Evolutionary conservation across 2,329 filamentous ascomycete species (phyloP).

Genomic region (Ophiosphaerella korrae): DNA sequence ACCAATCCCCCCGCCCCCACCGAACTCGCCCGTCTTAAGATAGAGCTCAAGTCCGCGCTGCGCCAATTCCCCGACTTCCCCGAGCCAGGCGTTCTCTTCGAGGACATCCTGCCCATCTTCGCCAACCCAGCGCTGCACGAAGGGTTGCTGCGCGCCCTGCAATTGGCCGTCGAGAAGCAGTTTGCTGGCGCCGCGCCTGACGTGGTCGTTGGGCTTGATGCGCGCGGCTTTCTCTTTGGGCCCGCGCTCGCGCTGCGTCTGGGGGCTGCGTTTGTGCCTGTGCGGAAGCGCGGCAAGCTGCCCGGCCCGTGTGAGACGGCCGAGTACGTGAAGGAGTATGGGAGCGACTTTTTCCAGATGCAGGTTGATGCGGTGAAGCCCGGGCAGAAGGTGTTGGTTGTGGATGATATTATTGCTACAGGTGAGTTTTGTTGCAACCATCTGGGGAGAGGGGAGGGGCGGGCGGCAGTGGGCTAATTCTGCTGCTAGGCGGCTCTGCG

Average conservation of each 20-base stretch:
- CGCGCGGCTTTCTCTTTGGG: conserved; percentile 93
- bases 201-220: conserved; percentile 91
- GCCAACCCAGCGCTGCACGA: conserved; percentile 74
- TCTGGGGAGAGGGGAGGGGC: too few species aligned
- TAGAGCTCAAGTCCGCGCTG: conserved; percentile 72
- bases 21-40: conserved; percentile 64
- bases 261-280: conserved; percentile 85
- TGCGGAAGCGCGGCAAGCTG: conserved; percentile 94
- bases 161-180: conserved; percentile 75
- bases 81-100: conserved; percentile 88
- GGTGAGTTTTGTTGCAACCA: conserved; percentile 63
- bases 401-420: conserved; percentile 98
- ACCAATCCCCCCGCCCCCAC: conserved; percentile 54
- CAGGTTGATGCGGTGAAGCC: conserved; percentile 82
- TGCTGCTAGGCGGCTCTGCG: conserved; percentile 78
- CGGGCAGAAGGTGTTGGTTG: conserved; percentile 87
- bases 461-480: too few species aligned
- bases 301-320: conserved; percentile 87
- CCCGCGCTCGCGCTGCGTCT: conserved; percentile 84
- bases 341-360: conserved; percentile 94
- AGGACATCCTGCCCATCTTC: conserved; percentile 98
- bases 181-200: conserved; percentile 73
- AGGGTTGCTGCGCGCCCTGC: conserved; percentile 79
- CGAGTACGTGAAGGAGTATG: conserved; percentile 93
- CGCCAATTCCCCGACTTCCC: conserved; percentile 93